Evolutionary conservation across 257 asterid genomes (phyloP).

Genomic region (Hygrophila difformis): DNA sequence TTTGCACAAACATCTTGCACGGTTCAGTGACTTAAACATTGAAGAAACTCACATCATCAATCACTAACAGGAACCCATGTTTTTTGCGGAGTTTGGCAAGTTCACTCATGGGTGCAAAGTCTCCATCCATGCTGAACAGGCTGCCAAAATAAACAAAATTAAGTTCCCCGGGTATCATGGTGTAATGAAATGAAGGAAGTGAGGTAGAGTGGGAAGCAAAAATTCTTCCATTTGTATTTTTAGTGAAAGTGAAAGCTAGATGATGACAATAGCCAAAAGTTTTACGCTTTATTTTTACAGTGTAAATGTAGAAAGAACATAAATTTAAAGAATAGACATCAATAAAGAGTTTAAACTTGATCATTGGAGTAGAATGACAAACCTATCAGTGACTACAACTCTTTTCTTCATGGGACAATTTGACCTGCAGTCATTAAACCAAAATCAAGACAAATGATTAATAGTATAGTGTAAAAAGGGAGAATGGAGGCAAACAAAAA

Average conservation of each 20-base stretch:
- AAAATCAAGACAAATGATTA: conserved; percentile 15
- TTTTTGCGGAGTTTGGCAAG: conserved; percentile 81
- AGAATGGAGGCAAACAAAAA: conserved; percentile 3
- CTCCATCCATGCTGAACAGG: conserved; percentile 99
- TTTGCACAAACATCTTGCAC: no score
- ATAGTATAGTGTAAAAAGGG: conserved; percentile 6
- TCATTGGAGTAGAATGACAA: conserved; percentile 18
- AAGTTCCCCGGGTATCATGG: neutral
- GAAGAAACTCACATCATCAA: conserved; percentile 78
- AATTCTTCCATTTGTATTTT: no score
- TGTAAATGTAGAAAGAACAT: no score
- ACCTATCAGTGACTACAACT: conserved; percentile 95
- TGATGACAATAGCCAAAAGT: no score
- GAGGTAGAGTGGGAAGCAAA: no score
- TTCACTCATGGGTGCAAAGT: conserved; percentile 83
- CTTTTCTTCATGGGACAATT: conserved; percentile 80
- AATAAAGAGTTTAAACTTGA: neutral
- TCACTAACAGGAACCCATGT: conserved; percentile 86
- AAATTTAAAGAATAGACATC: no score
- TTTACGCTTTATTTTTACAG: no score
- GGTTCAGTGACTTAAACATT: conserved; percentile 2
- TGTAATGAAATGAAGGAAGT: no score
- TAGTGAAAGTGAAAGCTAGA: no score
- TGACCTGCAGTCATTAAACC: conserved; percentile 54
- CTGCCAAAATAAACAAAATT: conserved; percentile 34